Base-by-base conservation (phyloP, 2,329 filamentous ascomycete species). In the Phialophora macrospora region DNA sequence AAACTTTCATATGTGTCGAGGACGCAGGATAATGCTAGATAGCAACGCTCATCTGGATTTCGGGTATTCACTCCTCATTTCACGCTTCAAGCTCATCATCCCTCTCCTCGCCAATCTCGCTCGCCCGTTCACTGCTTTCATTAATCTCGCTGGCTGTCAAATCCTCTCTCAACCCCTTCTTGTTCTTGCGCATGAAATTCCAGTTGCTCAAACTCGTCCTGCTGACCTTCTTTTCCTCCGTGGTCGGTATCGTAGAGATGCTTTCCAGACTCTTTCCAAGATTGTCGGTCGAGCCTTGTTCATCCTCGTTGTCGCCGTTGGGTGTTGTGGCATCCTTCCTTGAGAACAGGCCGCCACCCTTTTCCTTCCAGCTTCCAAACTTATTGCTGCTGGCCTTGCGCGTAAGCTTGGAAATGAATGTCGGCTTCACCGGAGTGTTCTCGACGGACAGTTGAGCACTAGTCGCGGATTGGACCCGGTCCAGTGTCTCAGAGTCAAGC, bases 341-440 rank as follows among this genome's bases (percentile, higher is more conserved):
- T 51, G 77, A 81, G 67, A 82, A 82, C 6, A 83, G 69, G 49
- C 69, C 60, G 32, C 58, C 28, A 11, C 77, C 77, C 46, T 81
- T 79, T 62, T 83, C 81, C 71, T 83, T 83, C 81, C 81, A 83
- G 14, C 80, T 80, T 56, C 78, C 76, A 65, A 80, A 82, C 71
- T 83, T 83, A 66, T 82, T 83, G 74, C 80, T 79, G 11, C 80
- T 81, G 57, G 81, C 78, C 68, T 83, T 83, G 59, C 81, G 79
- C 7, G 80, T 82, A 62, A 83, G 80, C 68, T 82, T 83, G 63
- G 81, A 81, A 65, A 83, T 83, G 60, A 83, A 81, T 7, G 81
- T 82, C 66, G 82, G 81, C 68, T 82, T 83, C 55, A 62, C 70
- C 0, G 71, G 70, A 12, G 68, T 70, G 17, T 60, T 70, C 17